A percentile compares a stretch with the other conserved stretches of the same genome.
These are phyloP conservation scores for Pestalotiopsis sp. DNA, from an alignment of 2,329 filamentous ascomycete genomes.

Conservation along the genomic window DNA sequence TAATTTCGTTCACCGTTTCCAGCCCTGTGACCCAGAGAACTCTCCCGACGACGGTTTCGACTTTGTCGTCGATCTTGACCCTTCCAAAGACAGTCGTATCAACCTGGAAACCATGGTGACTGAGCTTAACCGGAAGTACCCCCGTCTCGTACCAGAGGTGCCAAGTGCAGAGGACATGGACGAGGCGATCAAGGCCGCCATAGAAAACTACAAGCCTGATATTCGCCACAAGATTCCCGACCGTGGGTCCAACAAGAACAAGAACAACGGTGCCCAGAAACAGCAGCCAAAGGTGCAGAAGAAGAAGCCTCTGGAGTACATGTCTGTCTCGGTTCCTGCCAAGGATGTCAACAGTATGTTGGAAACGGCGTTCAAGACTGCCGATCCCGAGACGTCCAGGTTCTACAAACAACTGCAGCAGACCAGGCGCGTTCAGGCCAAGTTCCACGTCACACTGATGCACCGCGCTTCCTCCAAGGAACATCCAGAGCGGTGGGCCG, in stretches of 20 bases:
- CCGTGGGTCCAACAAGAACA: slow-evolving; percentile 43
- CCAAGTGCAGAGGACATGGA: slow-evolving; percentile 78
- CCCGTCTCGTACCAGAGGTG: slow-evolving; percentile 70
- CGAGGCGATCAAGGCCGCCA: slow-evolving; percentile 72
- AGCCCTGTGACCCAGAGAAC: slow-evolving; percentile 67
- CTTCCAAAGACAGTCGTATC: slow-evolving; percentile 72
- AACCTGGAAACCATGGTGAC: slow-evolving; percentile 82
- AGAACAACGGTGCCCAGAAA: slow-evolving; percentile 38
- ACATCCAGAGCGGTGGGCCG: slow-evolving; percentile 73
- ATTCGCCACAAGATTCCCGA: slow-evolving; percentile 75
- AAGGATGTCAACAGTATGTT: slow-evolving; percentile 56
- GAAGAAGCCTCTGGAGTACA: slow-evolving; percentile 57
- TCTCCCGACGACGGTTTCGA: slow-evolving; percentile 84
- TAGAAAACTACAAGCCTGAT: slow-evolving; percentile 76
- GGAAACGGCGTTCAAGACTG: slow-evolving; percentile 67
- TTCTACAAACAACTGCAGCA: slow-evolving; percentile 79
- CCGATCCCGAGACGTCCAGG: slow-evolving; percentile 52
- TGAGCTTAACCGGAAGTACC: slow-evolving; percentile 75
- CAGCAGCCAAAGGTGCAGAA: slow-evolving; percentile 37
- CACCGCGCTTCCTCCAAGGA: slow-evolving; percentile 69
- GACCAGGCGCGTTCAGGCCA: slow-evolving; percentile 73
- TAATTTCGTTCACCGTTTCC: slow-evolving; percentile 84
- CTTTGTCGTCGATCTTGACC: slow-evolving; percentile 80
- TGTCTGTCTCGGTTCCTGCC: slow-evolving; percentile 50
- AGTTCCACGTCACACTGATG: slow-evolving; percentile 93